Base-by-base conservation (phyloP, 2,329 filamentous ascomycete species). In the Alternaria sp. region DNA sequence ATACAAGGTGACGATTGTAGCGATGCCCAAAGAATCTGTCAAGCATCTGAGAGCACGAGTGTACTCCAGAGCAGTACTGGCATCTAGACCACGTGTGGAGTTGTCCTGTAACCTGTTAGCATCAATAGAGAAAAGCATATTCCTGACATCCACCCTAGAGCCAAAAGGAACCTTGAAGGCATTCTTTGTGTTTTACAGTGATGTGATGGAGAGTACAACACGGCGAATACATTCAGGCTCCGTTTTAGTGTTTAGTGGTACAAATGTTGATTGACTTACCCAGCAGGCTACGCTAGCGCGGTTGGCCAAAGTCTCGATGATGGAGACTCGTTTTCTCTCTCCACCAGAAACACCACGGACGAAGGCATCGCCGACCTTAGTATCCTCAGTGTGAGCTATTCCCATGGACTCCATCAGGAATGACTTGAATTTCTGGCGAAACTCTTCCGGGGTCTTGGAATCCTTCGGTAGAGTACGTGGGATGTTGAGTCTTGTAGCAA, bases 281-380 rank as follows among this genome's bases (percentile, higher is more conserved):
- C 80, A 81, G 10, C 74, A 77, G 49, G 83, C 85, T 1, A 91
- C 81, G 0, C 84, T 83, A 2, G 81, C 86, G 7, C 82, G 79
- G 0, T 84, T 84, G 0, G 86, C 83, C 57, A 90, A 72, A 10
- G 82, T 84, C 67, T 91, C 89, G 4, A 88, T 84, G 51, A 91
- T 89, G 1, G 86, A 89, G 0, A 90, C 87, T 63, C 88, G 83
- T 75, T 90, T 90, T 5, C 88, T 78, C 72, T 91, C 88, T 29
- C 89, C 88, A 28, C 88, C 88, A 14, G 85, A 88, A 0, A 91
- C 86, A 65, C 89, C 88, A 3, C 88, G 83, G 0, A 90, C 80
- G 58, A 83, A 89, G 36, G 86, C 86, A 58, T 90, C 85, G 2
- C 89, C 89, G 5, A 91, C 86, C 67, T 87, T 89, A 5, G 89